Evolutionary conservation across 2,329 filamentous ascomycete species (phyloP), one percentile per base, ranked within the genome.

Genomic region (Chaetomium globosum): DNA sequence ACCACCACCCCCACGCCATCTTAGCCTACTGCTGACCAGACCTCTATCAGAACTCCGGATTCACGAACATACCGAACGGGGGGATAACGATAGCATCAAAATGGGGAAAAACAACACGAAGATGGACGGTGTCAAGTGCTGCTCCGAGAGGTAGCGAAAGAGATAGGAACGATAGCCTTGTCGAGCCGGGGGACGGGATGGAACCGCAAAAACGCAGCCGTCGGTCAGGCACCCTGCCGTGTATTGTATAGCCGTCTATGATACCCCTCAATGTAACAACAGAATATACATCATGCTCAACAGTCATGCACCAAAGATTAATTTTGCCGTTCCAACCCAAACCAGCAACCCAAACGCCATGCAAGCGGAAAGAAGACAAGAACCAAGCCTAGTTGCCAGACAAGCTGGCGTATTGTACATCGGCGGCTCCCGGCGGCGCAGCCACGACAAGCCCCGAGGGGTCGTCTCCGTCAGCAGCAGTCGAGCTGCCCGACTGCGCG

Each of bases 11-110:
- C 64, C 59, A 63, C 36, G 1, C 6, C 30, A 39, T n/a, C 1
- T 26, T 58, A 49, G 28, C 30, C 7, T 31, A 7, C n/a, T 30
- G n/a, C 65, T 66, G 30, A 67, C 59, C 21, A 8, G 10, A n/a
- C 30, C 23, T 26, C 8, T 16, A 1, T 12, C 71, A 97, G 93
- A 90, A 75, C 80, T 98, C 64, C 85, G 89, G 59, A 97, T 99
- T 78, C 95, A 98, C 76, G 85, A 96, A 67, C 81, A 96, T 70
- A 99, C 90, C 33, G 94, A 99, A 77, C 84, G 92, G 70, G 93
- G 95, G 61, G 91, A 98, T 78, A 99, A 99, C 75, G 93, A 97
- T 72, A 91, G 89, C 39, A 87, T 97, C 73, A 96, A 93, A 78
- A 81, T 87, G 59, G 83, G 83, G 2, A 81, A 79, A 66, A 76